phyloP scores from a whole-genome alignment of 495 filamentous ascomycete genomes.

The Aspergillus heteromorphus region DNA sequence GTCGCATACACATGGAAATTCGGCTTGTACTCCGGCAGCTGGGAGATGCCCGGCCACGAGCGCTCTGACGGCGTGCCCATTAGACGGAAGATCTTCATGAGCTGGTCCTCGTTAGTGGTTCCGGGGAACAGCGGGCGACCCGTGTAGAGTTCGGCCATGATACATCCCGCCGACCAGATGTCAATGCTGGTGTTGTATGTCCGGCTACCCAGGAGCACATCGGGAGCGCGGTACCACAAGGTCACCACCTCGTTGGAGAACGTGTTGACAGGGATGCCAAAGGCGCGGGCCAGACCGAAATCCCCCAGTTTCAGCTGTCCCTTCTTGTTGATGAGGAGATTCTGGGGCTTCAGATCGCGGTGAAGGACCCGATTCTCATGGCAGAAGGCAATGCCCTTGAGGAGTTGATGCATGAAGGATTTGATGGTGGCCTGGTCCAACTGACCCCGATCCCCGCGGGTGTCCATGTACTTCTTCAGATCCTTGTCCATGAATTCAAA shows the following conservation, averaged over 20 bases:
- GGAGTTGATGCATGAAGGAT: conserved; percentile 94
- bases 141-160: conserved; percentile 98
- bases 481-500: conserved; percentile 99
- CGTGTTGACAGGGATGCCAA: conserved; percentile 95
- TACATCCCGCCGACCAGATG: conserved; percentile 95
- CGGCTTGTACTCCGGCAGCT: conserved; percentile 90
- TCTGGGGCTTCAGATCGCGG: conserved; percentile 94
- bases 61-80: conserved; percentile 94
- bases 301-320: conserved; percentile 90
- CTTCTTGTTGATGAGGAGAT: conserved; percentile 89
- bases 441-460: conserved; percentile 73
- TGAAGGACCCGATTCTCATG: conserved; percentile 94
- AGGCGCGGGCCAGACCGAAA: conserved; percentile 87
- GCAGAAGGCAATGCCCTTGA: conserved; percentile 92
- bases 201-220: conserved; percentile 82
- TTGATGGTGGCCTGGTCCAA: conserved; percentile 85
- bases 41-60: conserved; percentile 85
- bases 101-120: conserved; percentile 93
- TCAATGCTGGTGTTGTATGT: conserved; percentile 98
- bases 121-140: conserved; percentile 90
- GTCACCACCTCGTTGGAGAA: conserved; percentile 98
- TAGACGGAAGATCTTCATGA: conserved; percentile 91
- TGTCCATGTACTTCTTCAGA: conserved; percentile 99
- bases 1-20: conserved; percentile 95
- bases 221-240: conserved; percentile 91